Evolutionary conservation across 2,329 filamentous ascomycete genomes (phyloP), one percentile per base, ranked within the genome.

Genomic region (Chrysosporium keratinophilum): DNA sequence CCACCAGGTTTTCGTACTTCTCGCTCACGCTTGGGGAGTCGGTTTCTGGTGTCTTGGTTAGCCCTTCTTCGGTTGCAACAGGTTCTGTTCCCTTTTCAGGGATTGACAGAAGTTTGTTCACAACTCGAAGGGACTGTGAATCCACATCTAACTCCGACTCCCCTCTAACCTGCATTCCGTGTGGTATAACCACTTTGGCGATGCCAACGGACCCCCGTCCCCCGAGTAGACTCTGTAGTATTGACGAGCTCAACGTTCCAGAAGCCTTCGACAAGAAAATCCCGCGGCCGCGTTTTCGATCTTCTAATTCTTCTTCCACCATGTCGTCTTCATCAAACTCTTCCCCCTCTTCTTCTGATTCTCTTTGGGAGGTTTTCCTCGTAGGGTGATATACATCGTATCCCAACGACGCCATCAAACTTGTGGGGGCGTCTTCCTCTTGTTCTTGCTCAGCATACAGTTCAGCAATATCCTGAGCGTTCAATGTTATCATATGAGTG

Each of bases 1-100:
- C 75, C 55, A 97, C 83, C 6, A 89, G 76, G 20, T 75, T 64
- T 62, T 64, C 61, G 65, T 54, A 48, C 17, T 50, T 54, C 14
- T 50, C 33, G 42, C 31, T 43, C 10, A 42, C 41, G 15, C 20
- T 39, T 11, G 40, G 40, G 5, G 12, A 23, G 2, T 45, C 48
- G n/a, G 7, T 19, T 35, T 51, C 42, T 15, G 35, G 2, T n/a
- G 17, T 34, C 44, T 54, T 37, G 9, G 44, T 4, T 34, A 15
- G 9, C 15, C 47, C 44, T 49, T 35, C 46, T 43, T 33, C 51
- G 3, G 19, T 39, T 12, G 39, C 20, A 33, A 17, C 5, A 6
- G 15, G 17, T 17, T 11, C 41, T 40, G 34, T n/a, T 33, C 46
- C 50, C 3, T n/a, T 42, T 11, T 55, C 40, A 5, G 64, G 49